Conservation (phyloP, 2,329 filamentous ascomycete genomes). For the Didymellaceae sp. region DNA sequence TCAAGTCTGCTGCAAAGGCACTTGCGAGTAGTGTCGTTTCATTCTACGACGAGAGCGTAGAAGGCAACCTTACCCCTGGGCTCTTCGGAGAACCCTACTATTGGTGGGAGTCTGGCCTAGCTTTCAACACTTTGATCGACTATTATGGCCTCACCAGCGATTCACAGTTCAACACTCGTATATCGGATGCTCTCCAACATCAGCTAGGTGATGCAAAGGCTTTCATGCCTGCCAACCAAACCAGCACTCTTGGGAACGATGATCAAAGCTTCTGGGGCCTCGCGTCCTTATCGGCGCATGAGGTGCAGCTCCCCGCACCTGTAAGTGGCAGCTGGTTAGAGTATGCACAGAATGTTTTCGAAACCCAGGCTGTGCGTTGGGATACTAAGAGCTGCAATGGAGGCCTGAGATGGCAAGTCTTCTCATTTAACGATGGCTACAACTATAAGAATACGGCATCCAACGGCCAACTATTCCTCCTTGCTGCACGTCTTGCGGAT, state of each 20-base stretch:
- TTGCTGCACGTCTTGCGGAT: slow-evolving; percentile 74
- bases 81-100: slow-evolving; percentile 31
- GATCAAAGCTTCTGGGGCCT: slow-evolving; percentile 76
- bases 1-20: slow-evolving; percentile 29
- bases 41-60: slow-evolving; percentile 25
- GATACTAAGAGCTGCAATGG: slow-evolving; percentile 69
- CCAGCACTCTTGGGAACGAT: slow-evolving; percentile 65
- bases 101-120: slow-evolving; percentile 32
- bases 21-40: slow-evolving; percentile 31
- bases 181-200: slow-evolving; percentile 49
- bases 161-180: slow-evolving; percentile 46
- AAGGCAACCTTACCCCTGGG: slow-evolving; percentile 18
- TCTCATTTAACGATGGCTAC: slow-evolving; percentile 73
- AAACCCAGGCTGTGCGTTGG: slow-evolving; percentile 72
- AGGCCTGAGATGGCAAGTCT: slow-evolving; percentile 77
- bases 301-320: slow-evolving; percentile 66
- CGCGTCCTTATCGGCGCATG: slow-evolving; percentile 69
- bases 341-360: slow-evolving; percentile 74
- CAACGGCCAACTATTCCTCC: slow-evolving; percentile 80
- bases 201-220: slow-evolving; percentile 46
- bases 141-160: slow-evolving; percentile 55
- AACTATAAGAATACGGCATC: slow-evolving; percentile 79
- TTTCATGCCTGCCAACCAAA: slow-evolving; percentile 50
- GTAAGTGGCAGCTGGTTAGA: slow-evolving; percentile 60
- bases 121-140: slow-evolving; percentile 38